Evolutionary conservation across 495 filamentous ascomycete genomes (phyloP).

Genomic region (Penicillium flavigenum): DNA sequence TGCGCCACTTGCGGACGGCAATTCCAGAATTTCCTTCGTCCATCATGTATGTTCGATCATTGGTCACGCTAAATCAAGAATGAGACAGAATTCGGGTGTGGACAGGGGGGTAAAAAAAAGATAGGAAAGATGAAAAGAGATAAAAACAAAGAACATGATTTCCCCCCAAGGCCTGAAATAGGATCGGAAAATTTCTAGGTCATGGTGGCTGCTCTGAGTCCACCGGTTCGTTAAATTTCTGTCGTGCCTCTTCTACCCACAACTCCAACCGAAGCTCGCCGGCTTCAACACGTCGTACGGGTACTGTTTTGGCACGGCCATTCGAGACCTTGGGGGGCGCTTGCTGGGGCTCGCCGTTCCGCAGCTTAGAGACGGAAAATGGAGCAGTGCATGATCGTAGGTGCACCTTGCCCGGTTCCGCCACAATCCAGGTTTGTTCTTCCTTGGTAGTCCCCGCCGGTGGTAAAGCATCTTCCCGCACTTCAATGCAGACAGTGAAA

Average conservation of each 20-base stretch:
- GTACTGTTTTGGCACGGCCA: conserved; percentile 51
- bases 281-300: conserved; percentile 54
- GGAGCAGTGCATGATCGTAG: conserved; percentile 47
- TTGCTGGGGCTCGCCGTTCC: conserved; percentile 40
- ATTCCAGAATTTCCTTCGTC: conserved; percentile 43
- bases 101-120: conserved; percentile 18
- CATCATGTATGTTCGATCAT: conserved; percentile 52
- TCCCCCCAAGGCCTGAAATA: conserved; percentile 22
- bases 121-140: conserved; percentile 15
- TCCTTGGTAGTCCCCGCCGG: conserved; percentile 66
- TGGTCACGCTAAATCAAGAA: conserved; percentile 53
- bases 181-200: conserved; percentile 19
- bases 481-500: conserved; percentile 84
- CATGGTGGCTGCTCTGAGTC: conserved; percentile 44
- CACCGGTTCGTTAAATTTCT: conserved; percentile 54
- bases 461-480: conserved; percentile 68
- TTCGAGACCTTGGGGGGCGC: conserved; percentile 42
- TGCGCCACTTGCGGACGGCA: conserved; percentile 45
- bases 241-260: conserved; percentile 57
- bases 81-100: conserved; percentile 34
- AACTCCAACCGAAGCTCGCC: conserved; percentile 55
- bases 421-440: conserved; percentile 54
- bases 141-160: conserved; percentile 30
- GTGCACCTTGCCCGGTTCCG: conserved; percentile 51
- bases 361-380: conserved; percentile 46